Evolutionary conservation across 129 eudicot genomes (phyloP).

Genomic region (Lactuca saligna): DNA sequence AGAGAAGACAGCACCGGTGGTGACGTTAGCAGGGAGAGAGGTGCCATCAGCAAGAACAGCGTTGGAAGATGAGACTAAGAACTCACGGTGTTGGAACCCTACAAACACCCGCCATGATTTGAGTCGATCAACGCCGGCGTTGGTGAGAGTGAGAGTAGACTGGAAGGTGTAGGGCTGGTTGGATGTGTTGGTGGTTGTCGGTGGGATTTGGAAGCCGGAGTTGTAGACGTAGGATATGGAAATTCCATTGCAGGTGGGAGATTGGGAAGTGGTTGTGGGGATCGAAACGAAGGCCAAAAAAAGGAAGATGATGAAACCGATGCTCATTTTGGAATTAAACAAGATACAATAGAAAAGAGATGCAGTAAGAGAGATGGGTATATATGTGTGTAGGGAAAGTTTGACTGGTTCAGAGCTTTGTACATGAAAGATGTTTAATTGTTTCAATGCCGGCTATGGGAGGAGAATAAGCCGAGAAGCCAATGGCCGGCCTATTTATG

Average conservation of each 20-base stretch:
- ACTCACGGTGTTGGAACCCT: slow-evolving; percentile 57
- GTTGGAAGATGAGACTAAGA: slow-evolving; percentile 50
- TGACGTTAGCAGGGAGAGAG: slow-evolving; percentile 50
- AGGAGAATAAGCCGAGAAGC: slow-evolving; percentile 10
- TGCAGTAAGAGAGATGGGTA: slow-evolving; percentile 1
- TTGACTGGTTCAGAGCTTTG: slow-evolving; percentile 27
- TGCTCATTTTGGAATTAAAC: slow-evolving; percentile 25
- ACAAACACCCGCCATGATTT: slow-evolving; percentile 64
- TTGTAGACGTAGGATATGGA: slow-evolving; percentile 46
- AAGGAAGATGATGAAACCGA: slow-evolving; percentile 23
- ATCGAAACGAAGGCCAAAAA: slow-evolving; percentile 18
- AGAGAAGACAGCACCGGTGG: slow-evolving; percentile 46
- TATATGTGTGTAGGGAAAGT: slow-evolving; percentile 14
- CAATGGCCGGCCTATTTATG: slow-evolving; percentile 16
- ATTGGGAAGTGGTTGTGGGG: slow-evolving; percentile 37
- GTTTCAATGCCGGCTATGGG: slow-evolving; percentile 22
- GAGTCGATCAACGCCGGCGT: slow-evolving; percentile 43
- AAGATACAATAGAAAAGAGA: background rate
- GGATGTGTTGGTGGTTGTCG: slow-evolving; percentile 28
- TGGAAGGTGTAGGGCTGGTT: slow-evolving; percentile 60
- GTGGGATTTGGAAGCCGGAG: slow-evolving; percentile 44
- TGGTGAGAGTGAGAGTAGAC: slow-evolving; percentile 50
- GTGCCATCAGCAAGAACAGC: slow-evolving; percentile 62
- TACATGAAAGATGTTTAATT: slow-evolving; percentile 11
- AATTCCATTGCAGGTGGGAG: slow-evolving; percentile 57